Percentiles rank a stretch among this genome's conserved stretches.
phyloP scores from a whole-genome alignment of 2,329 filamentous ascomycete species.

The Hymenoscyphus occultus region DNA sequence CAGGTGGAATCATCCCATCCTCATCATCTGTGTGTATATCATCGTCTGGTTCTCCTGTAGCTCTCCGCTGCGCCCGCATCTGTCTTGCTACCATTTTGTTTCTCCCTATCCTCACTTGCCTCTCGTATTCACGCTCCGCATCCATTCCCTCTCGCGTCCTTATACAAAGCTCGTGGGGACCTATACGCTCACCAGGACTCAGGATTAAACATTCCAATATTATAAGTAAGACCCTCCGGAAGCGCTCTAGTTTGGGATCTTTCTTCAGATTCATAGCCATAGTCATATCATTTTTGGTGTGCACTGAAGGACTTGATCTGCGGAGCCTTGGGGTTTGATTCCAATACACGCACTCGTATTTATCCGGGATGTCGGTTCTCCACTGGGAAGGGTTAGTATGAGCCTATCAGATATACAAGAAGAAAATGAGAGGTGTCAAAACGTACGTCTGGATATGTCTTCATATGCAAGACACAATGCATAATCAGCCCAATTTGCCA shows the following conservation, averaged over 20 bases:
- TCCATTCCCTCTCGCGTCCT: neutral
- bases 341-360: too few relatives aligned
- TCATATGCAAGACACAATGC: conserved; percentile 9
- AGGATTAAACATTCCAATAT: neutral
- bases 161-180: neutral
- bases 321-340: too few relatives aligned
- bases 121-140: neutral
- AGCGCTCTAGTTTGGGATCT: neutral
- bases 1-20: neutral
- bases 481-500: conserved; percentile 19
- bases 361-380: too few relatives aligned
- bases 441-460: neutral
- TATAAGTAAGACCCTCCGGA: neutral
- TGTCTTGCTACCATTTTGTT: neutral
- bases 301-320: too few relatives aligned
- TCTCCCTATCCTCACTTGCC: neutral
- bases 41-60: neutral
- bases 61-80: neutral
- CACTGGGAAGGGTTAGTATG: neutral
- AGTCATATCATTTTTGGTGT: too few relatives aligned
- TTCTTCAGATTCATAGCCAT: neutral
- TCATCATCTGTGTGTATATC: neutral
- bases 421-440: neutral
- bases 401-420: neutral
- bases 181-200: neutral